These are phyloP conservation scores for Colletotrichum spinosum DNA, from an alignment of 2,329 filamentous ascomycete species.

Conservation along the genomic window DNA sequence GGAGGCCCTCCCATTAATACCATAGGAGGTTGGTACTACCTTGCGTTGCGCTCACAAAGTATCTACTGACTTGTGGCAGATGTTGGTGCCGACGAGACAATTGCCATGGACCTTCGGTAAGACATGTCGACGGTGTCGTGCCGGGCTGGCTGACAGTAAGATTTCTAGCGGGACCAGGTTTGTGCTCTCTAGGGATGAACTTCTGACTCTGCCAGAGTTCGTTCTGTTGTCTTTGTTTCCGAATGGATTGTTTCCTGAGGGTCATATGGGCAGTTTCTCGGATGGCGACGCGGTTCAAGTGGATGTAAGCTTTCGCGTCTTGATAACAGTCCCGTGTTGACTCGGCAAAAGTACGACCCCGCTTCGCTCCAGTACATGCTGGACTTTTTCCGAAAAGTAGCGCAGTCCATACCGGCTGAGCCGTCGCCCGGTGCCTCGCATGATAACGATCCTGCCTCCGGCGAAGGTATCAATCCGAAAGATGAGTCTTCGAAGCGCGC, in stretches of 20 bases:
- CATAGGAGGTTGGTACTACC: constrained; percentile 76
- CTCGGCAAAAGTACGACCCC: constrained; percentile 85
- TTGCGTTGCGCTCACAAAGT: neutral
- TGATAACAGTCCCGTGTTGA: neutral
- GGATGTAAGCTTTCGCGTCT: constrained; percentile 76
- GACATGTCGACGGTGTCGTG: constrained; percentile 38
- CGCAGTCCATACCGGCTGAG: constrained; percentile 90
- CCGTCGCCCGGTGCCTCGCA: constrained; percentile 74
- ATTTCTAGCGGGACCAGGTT: constrained; percentile 85
- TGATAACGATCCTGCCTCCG: constrained; percentile 70
- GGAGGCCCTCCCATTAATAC: constrained; percentile 90
- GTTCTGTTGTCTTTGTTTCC: constrained; percentile 97
- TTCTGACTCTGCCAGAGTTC: constrained; percentile 95
- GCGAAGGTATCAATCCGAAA: constrained; percentile 77
- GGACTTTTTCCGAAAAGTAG: constrained; percentile 96
- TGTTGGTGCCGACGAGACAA: constrained; percentile 91
- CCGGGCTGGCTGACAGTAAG: constrained; percentile 15
- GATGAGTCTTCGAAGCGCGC: constrained; percentile 90
- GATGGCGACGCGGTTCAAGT: constrained; percentile 96
- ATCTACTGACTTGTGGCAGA: constrained; percentile 56
- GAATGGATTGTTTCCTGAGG: constrained; percentile 97
- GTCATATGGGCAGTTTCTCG: constrained; percentile 91
- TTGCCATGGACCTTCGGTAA: constrained; percentile 93
- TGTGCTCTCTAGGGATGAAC: constrained; percentile 92
- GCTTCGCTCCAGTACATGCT: constrained; percentile 98